Evolutionary conservation across 768 basidiomycete species (phyloP).

Genomic region (Psilocybe azurescens): DNA sequence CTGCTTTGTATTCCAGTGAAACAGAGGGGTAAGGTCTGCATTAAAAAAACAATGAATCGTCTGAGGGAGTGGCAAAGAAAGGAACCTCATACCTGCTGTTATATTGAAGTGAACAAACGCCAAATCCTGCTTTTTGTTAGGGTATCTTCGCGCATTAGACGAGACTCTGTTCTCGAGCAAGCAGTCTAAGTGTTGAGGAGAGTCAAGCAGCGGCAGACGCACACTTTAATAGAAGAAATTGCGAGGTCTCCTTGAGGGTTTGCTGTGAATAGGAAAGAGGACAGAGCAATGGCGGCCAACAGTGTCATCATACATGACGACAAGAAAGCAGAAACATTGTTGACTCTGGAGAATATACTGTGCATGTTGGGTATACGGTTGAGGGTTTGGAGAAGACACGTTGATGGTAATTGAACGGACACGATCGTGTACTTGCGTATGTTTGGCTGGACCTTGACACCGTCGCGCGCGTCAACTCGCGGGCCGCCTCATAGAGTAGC

Average conservation of each 20-base stretch:
- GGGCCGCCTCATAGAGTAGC: slow-evolving; percentile 2
- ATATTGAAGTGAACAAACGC: slow-evolving; percentile 85
- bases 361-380: slow-evolving; percentile 55
- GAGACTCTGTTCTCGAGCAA: slow-evolving; percentile 32
- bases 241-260: slow-evolving; percentile 61
- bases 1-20: slow-evolving; percentile 98
- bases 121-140: slow-evolving; percentile 70
- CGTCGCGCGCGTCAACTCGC: not conserved
- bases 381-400: slow-evolving; percentile 16
- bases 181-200: not conserved
- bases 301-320: slow-evolving; percentile 79
- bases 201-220: slow-evolving; percentile 29
- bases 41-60: not conserved
- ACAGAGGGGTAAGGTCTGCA: slow-evolving; percentile 80
- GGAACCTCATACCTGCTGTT: slow-evolving; percentile 63
- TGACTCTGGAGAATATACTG: slow-evolving; percentile 69
- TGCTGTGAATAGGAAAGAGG: slow-evolving; percentile 69
- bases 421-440: slow-evolving; percentile 16
- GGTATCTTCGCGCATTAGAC: slow-evolving; percentile 56
- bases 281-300: slow-evolving; percentile 72
- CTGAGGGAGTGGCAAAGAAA: not conserved
- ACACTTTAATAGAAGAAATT: slow-evolving; percentile 81
- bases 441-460: slow-evolving; percentile 18
- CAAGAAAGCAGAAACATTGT: slow-evolving; percentile 74
- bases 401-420: slow-evolving; percentile 14